Percentiles rank a stretch among this genome's conserved stretches.
phyloP scores from a whole-genome alignment of 2,329 filamentous ascomycete species.

The Colletotrichum sp. region DNA sequence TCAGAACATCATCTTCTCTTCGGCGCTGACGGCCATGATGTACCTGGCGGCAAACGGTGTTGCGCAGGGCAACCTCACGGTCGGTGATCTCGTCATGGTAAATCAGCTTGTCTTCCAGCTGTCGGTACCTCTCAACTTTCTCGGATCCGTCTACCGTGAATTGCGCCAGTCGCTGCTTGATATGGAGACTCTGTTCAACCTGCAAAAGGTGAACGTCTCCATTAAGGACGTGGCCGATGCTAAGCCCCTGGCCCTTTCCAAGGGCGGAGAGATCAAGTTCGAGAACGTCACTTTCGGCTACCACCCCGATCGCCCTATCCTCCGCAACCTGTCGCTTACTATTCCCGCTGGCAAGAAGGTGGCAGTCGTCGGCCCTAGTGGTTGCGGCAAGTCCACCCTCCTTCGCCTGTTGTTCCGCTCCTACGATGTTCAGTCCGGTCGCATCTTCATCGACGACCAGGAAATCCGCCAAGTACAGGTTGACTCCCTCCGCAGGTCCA shows the following conservation, averaged over 20 bases:
- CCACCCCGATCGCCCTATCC: constrained; percentile 82
- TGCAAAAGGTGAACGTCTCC: constrained; percentile 93
- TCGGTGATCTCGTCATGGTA: constrained; percentile 97
- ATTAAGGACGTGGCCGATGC: constrained; percentile 81
- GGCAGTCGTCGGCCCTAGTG: constrained; percentile 91
- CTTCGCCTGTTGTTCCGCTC: constrained; percentile 90
- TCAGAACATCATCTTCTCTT: constrained; percentile 97
- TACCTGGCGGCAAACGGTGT: constrained; percentile 93
- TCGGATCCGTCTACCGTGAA: constrained; percentile 97
- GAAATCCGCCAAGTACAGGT: constrained; percentile 84
- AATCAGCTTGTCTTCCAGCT: constrained; percentile 99
- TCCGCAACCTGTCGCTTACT: constrained; percentile 82
- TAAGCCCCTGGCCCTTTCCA: constrained; percentile 71
- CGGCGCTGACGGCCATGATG: constrained; percentile 96
- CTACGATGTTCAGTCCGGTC: constrained; percentile 86
- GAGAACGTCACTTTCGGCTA: constrained; percentile 97
- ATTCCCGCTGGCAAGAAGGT: constrained; percentile 97
- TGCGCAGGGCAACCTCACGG: constrained; percentile 78
- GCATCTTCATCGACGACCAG: constrained; percentile 91
- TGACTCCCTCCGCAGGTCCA: constrained; percentile 81
- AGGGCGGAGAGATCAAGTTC: constrained; percentile 89
- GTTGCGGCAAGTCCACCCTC: constrained; percentile 95
- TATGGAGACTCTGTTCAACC: constrained; percentile 97
- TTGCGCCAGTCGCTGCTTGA: constrained; percentile 92
- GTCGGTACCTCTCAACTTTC: constrained; percentile 94